A percentile compares a stretch with the other conserved stretches of the same genome.
Evolutionary conservation across 2,329 filamentous ascomycete genomes (phyloP).

Genomic region (Penicillium sp.): DNA sequence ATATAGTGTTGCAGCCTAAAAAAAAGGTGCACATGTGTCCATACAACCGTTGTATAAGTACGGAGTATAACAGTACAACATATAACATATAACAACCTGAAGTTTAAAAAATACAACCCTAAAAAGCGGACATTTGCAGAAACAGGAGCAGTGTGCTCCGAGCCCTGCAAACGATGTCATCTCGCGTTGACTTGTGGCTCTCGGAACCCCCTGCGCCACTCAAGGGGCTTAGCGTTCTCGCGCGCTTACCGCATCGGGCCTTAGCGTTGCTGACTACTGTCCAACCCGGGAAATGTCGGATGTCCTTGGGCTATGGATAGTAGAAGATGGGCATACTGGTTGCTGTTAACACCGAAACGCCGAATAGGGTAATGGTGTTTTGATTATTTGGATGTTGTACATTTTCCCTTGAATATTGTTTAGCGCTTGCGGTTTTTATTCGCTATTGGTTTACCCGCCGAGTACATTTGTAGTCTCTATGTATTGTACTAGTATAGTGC

Average conservation of each 20-base stretch:
- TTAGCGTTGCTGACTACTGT: slow-evolving; percentile 19
- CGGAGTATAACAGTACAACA: background rate
- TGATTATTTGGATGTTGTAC: background rate
- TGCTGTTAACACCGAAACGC: slow-evolving; percentile 15
- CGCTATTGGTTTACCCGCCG: background rate
- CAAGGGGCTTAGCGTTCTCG: slow-evolving; percentile 10
- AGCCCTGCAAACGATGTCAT: slow-evolving; percentile 17
- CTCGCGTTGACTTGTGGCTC: slow-evolving; percentile 14
- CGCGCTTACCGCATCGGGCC: background rate
- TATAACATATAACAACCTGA: too few relatives aligned
- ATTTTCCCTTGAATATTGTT: background rate
- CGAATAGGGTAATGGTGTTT: slow-evolving; percentile 8
- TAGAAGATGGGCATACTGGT: background rate
- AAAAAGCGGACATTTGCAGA: background rate
- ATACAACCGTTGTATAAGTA: background rate
- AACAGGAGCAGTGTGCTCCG: slow-evolving; percentile 20
- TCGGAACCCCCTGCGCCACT: slow-evolving; percentile 15
- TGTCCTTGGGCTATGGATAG: background rate
- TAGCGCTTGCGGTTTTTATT: background rate
- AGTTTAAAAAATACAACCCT: background rate
- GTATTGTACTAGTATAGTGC: background rate
- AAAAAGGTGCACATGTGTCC: background rate
- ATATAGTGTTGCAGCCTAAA: background rate
- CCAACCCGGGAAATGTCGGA: slow-evolving; percentile 6
- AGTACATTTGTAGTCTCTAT: background rate